A percentile compares a stretch with the other conserved stretches of the same genome.
Conservation (phyloP, 441 rosid species). For the Viola pubescens region DNA sequence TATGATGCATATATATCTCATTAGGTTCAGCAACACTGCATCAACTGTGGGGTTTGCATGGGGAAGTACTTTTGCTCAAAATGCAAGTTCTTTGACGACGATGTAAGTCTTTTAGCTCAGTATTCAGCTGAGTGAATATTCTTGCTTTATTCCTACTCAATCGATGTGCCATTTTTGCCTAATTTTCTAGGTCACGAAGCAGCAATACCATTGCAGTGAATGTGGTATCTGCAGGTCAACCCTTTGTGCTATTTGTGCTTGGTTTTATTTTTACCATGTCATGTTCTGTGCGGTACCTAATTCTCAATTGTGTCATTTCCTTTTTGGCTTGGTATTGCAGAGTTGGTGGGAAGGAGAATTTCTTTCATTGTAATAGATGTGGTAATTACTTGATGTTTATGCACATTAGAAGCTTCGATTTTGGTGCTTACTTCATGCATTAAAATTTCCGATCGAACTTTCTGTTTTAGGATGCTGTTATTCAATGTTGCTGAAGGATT, state of each 20-base stretch:
- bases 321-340: constrained; percentile 19
- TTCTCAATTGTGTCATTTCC: neutral
- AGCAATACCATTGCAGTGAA: constrained; percentile 49
- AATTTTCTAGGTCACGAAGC: constrained; percentile 32
- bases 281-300: neutral
- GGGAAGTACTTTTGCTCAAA: constrained; percentile 49
- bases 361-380: constrained; percentile 47
- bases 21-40: constrained; percentile 45
- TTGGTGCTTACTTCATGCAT: neutral
- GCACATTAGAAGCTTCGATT: neutral
- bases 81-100: constrained; percentile 54
- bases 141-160: constrained; percentile 7
- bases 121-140: neutral
- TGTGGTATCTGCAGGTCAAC: constrained; percentile 54
- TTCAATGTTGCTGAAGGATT: constrained; percentile 31
- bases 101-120: constrained; percentile 26
- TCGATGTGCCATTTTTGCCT: neutral
- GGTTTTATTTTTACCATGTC: neutral
- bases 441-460: neutral
- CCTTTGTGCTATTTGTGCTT: neutral
- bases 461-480: constrained; percentile 41
- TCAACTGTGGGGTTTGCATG: constrained; percentile 47
- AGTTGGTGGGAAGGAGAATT: constrained; percentile 46
- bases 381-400: constrained; percentile 22
- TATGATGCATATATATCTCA: neutral